A percentile compares a stretch with the other conserved stretches of the same genome.
phyloP scores from a whole-genome alignment of 2,329 filamentous ascomycete genomes.

The Cercospora brassicicola region DNA sequence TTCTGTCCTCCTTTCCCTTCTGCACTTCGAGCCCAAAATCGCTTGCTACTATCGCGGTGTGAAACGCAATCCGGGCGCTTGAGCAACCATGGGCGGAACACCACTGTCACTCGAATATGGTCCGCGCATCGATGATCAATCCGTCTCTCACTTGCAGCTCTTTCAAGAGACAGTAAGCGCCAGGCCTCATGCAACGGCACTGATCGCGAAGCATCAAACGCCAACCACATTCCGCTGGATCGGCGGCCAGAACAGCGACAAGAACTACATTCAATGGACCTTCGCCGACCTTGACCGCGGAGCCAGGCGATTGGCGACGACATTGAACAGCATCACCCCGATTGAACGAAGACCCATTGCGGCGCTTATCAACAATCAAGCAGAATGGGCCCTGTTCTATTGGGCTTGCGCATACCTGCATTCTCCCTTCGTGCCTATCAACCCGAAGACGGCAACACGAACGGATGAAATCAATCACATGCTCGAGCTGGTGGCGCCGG shows the following conservation, averaged over 20 bases:
- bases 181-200: conserved; percentile 34
- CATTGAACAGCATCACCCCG: conserved; percentile 35
- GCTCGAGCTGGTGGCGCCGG: conserved; percentile 35
- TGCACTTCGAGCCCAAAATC: conserved; percentile 20
- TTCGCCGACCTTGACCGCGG: conserved; percentile 38
- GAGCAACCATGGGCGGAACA: conserved; percentile 28
- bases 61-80: conserved; percentile 20
- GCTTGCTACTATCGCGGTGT: conserved; percentile 20
- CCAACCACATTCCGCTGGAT: conserved; percentile 36
- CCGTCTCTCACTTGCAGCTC: conserved; percentile 36
- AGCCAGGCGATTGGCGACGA: conserved; percentile 35
- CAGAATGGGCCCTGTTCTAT: conserved; percentile 39
- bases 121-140: conserved; percentile 28
- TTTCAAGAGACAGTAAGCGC: conserved; percentile 36
- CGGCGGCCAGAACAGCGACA: conserved; percentile 32
- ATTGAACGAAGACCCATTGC: conserved; percentile 37
- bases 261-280: conserved; percentile 35
- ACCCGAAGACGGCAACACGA: conserved; percentile 35
- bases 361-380: conserved; percentile 37
- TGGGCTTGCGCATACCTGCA: conserved; percentile 39
- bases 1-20: conserved; percentile 16
- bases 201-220: conserved; percentile 37
- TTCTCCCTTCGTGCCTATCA: conserved; percentile 37
- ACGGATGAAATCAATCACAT: conserved; percentile 37
- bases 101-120: conserved; percentile 33